Percentiles rank a stretch among this genome's conserved stretches.
Conservation (phyloP, 805 yeast species). For the Kodamaea sagamina region DNA sequence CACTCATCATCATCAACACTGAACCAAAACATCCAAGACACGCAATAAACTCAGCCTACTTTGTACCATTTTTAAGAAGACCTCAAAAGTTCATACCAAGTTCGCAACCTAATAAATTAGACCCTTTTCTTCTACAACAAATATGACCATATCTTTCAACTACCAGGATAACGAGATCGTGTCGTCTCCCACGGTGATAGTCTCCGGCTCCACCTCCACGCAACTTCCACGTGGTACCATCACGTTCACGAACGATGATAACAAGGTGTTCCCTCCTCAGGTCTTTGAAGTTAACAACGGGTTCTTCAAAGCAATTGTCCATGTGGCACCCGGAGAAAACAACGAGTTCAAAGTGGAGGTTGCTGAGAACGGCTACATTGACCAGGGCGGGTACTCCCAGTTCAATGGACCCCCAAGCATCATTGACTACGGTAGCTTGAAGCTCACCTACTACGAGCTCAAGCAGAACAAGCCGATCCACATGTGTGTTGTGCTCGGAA, state of each 20-base stretch:
- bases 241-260: constrained; percentile 34
- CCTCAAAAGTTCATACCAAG: not conserved
- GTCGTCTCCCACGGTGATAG: constrained; percentile 41
- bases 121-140: no score
- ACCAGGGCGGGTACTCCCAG: constrained; percentile 28
- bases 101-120: no score
- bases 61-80: no score
- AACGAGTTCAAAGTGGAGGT: constrained; percentile 49
- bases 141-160: constrained; percentile 28
- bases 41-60: no score
- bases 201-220: constrained; percentile 31
- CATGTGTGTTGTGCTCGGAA: constrained; percentile 71
- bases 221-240: constrained; percentile 27
- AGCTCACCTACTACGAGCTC: constrained; percentile 46
- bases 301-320: constrained; percentile 73
- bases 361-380: constrained; percentile 39
- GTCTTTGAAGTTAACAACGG: constrained; percentile 68
- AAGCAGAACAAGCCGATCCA: constrained; percentile 75
- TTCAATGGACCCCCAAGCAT: constrained; percentile 19
- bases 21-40: no score
- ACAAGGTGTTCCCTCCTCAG: constrained; percentile 62
- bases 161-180: constrained; percentile 39
- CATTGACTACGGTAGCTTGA: constrained; percentile 27
- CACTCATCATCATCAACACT: no score
- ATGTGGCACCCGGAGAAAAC: constrained; percentile 62